phyloP scores from a whole-genome alignment of 2,329 filamentous ascomycete species.

The Pseudogymnoascus sp. region DNA sequence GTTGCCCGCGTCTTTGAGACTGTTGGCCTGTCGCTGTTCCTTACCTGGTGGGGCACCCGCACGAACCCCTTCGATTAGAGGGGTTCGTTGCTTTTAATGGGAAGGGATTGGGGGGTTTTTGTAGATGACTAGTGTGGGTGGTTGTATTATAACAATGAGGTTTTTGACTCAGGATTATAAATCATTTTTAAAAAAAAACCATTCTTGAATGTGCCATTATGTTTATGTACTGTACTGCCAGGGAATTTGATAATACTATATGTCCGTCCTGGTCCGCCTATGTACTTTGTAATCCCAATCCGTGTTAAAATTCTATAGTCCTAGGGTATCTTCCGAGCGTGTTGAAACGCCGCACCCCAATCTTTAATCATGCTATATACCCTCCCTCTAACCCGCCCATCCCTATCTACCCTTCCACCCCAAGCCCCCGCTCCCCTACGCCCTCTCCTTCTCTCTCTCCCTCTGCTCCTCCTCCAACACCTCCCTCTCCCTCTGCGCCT shows the following conservation, averaged over 20 bases:
- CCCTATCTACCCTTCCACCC: not conserved
- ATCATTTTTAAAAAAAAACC: not conserved
- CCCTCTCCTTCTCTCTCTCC: not conserved
- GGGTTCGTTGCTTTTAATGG: slow-evolving; percentile 6
- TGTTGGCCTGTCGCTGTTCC: slow-evolving; percentile 79
- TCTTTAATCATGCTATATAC: not conserved
- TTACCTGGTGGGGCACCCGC: slow-evolving; percentile 96
- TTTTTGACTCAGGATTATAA: slow-evolving; percentile 1
- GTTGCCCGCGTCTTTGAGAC: slow-evolving; percentile 86
- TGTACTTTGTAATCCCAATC: not conserved
- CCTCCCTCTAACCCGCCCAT: not conserved
- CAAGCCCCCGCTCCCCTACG: not conserved
- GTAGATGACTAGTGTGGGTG: not conserved
- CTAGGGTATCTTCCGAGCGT: slow-evolving; percentile 9
- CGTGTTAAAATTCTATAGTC: slow-evolving; percentile 2
- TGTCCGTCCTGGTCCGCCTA: not conserved
- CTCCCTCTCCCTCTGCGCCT: slow-evolving; percentile 53
- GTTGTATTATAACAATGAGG: slow-evolving; percentile 3
- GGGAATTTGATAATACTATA: not conserved
- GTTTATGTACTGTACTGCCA: not conserved
- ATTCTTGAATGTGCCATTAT: not conserved
- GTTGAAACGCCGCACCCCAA: slow-evolving; percentile 8
- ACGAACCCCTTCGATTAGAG: slow-evolving; percentile 68
- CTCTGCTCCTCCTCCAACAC: slow-evolving; percentile 51
- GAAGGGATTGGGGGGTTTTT: not conserved